Conservation (phyloP, 2,329 filamentous ascomycete species). For the Aspergillus piperis region DNA sequence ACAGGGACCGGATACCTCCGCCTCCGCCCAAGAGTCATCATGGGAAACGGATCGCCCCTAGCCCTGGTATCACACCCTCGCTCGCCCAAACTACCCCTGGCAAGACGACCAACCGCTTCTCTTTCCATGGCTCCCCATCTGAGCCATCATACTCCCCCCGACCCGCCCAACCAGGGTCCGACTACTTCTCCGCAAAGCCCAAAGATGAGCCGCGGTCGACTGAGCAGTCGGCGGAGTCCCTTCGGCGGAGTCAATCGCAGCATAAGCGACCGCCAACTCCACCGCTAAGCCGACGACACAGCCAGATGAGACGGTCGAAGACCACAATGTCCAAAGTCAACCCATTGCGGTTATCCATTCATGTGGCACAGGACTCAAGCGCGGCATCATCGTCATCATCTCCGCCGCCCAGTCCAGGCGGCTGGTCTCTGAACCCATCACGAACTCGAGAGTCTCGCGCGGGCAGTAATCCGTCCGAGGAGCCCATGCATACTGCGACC, state of each 20-base stretch:
- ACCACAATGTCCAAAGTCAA: slow-evolving; percentile 37
- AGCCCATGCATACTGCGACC: slow-evolving; percentile 7
- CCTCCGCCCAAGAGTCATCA: slow-evolving; percentile 72
- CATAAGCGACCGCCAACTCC: slow-evolving; percentile 51
- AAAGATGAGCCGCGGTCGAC: slow-evolving; percentile 18
- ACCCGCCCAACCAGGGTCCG: slow-evolving; percentile 57
- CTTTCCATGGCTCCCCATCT: slow-evolving; percentile 27
- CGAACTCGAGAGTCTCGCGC: slow-evolving; percentile 16
- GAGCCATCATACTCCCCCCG: slow-evolving; percentile 23
- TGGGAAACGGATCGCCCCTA: slow-evolving; percentile 68
- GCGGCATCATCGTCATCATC: slow-evolving; percentile 15
- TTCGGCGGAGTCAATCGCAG: slow-evolving; percentile 36
- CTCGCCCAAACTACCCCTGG: slow-evolving; percentile 25
- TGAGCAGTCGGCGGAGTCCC: slow-evolving; percentile 23
- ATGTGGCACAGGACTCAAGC: slow-evolving; percentile 50
- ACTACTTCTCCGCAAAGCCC: slow-evolving; percentile 36
- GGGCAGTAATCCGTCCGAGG: slow-evolving; percentile 17
- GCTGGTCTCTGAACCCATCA: slow-evolving; percentile 25
- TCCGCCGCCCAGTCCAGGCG: slow-evolving; percentile 32
- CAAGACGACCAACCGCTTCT: slow-evolving; percentile 29
- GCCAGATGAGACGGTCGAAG: slow-evolving; percentile 44
- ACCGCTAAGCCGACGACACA: slow-evolving; percentile 51
- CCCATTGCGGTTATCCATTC: slow-evolving; percentile 35
- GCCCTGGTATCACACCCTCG: slow-evolving; percentile 31
- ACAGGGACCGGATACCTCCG: slow-evolving; percentile 66